phyloP scores from a whole-genome alignment of 768 basidiomycete species.

The Hydnum rufescens region DNA sequence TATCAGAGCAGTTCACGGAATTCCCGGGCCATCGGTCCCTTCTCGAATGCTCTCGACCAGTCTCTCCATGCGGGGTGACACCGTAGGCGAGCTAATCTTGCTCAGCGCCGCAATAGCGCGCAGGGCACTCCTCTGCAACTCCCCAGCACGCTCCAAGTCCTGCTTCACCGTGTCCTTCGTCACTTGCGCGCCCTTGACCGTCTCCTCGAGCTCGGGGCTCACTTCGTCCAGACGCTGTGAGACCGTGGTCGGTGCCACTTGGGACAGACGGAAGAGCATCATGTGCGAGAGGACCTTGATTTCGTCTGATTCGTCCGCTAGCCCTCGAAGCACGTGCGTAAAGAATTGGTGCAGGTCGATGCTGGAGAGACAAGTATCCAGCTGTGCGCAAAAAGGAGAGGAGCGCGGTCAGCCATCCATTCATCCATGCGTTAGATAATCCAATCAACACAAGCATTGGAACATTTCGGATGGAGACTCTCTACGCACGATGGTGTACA shows the following conservation, averaged over 20 bases:
- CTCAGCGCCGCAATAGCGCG: constrained; percentile 74
- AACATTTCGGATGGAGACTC: too few species aligned
- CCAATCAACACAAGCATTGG: too few species aligned
- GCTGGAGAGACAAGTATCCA: constrained; percentile 78
- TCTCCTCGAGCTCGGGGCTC: constrained; percentile 64
- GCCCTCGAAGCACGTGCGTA: constrained; percentile 55
- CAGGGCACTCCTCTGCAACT: constrained; percentile 78
- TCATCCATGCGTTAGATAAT: not conserved
- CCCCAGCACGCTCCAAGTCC: constrained; percentile 69
- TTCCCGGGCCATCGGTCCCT: constrained; percentile 46
- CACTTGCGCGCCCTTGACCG: constrained; percentile 73
- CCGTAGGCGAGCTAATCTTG: constrained; percentile 43
- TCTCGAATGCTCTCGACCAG: constrained; percentile 60
- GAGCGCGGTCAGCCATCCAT: not conserved
- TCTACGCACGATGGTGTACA: constrained; percentile 72
- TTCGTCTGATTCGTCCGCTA: constrained; percentile 82
- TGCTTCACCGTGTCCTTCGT: constrained; percentile 96
- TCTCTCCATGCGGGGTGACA: constrained; percentile 52
- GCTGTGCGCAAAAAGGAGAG: constrained; percentile 24
- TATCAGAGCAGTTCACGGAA: constrained; percentile 35
- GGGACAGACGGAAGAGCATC: constrained; percentile 80
- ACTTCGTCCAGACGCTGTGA: constrained; percentile 68
- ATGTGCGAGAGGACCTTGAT: constrained; percentile 94
- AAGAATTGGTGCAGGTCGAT: constrained; percentile 80
- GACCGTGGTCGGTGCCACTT: constrained; percentile 67